Conservation (phyloP, 2,329 filamentous ascomycete genomes). For the Trichophyton verrucosum region DNA sequence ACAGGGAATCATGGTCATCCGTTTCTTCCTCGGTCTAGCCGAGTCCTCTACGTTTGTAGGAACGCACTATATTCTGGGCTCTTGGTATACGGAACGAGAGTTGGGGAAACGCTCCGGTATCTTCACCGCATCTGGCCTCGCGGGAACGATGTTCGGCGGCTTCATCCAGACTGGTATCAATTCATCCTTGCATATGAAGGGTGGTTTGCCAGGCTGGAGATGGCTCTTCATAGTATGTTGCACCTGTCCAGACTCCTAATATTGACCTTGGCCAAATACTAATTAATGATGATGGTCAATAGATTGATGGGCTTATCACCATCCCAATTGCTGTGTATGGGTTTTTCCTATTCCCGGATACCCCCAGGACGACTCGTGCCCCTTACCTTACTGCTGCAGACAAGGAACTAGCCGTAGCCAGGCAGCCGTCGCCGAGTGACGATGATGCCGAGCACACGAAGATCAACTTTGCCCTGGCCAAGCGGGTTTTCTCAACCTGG, state of each 20-base stretch:
- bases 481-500: slow-evolving; percentile 24
- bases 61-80: slow-evolving; percentile 29
- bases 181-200: slow-evolving; percentile 18
- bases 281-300: background rate
- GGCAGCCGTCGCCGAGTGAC: slow-evolving; percentile 22
- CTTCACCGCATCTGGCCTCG: slow-evolving; percentile 25
- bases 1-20: slow-evolving; percentile 24
- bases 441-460: slow-evolving; percentile 16
- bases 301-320: slow-evolving; percentile 31
- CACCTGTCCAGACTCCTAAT: background rate
- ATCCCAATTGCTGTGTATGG: slow-evolving; percentile 34
- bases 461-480: slow-evolving; percentile 18
- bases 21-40: slow-evolving; percentile 27
- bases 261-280: background rate
- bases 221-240: slow-evolving; percentile 27
- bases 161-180: slow-evolving; percentile 28
- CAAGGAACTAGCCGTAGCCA: slow-evolving; percentile 21
- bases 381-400: slow-evolving; percentile 24
- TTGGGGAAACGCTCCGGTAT: slow-evolving; percentile 28
- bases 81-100: slow-evolving; percentile 34
- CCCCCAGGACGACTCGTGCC: slow-evolving; percentile 25
- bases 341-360: slow-evolving; percentile 31
- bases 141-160: slow-evolving; percentile 27
- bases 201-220: slow-evolving; percentile 23
- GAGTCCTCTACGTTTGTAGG: slow-evolving; percentile 25